A percentile compares a stretch with the other conserved stretches of the same genome.
Conservation (phyloP, 805 yeast genomes). For the Kluyveromyces aestuarii region DNA sequence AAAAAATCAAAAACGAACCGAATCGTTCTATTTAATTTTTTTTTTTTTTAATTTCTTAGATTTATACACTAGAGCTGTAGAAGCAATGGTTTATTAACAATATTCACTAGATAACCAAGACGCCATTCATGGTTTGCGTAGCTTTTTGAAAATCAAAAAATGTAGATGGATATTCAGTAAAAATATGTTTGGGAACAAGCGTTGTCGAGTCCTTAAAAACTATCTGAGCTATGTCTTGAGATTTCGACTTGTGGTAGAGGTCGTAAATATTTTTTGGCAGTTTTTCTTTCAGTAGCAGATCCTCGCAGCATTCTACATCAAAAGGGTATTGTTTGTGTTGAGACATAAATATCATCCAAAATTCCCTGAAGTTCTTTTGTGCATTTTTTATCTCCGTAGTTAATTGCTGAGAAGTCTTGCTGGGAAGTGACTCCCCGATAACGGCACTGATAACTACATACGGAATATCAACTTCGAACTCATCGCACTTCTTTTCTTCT, state of each 20-base stretch:
- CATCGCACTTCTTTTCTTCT: not conserved
- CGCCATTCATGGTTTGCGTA: no score
- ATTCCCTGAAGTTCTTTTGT: not conserved
- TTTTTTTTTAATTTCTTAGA: no score
- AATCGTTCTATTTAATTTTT: no score
- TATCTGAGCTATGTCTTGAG: not conserved
- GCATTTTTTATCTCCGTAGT: not conserved
- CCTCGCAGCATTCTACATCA: not conserved
- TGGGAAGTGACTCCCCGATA: not conserved
- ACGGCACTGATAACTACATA: not conserved
- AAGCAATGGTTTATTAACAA: no score
- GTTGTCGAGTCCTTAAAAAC: not conserved
- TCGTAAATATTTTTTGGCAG: not conserved
- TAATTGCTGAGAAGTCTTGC: not conserved
- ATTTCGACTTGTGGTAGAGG: not conserved
- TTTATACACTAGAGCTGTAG: no score
- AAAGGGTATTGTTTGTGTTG: conserved; percentile 1
- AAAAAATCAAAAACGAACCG: no score
- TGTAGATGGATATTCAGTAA: not conserved
- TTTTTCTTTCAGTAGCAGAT: not conserved
- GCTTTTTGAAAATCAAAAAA: not conserved
- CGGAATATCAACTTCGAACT: not conserved
- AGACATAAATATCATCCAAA: not conserved
- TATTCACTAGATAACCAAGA: not conserved
- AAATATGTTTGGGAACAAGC: not conserved